Evolutionary conservation across 108 stramenopile genomes (phyloP).

Genomic region (Fistulifera pelliculosa): DNA sequence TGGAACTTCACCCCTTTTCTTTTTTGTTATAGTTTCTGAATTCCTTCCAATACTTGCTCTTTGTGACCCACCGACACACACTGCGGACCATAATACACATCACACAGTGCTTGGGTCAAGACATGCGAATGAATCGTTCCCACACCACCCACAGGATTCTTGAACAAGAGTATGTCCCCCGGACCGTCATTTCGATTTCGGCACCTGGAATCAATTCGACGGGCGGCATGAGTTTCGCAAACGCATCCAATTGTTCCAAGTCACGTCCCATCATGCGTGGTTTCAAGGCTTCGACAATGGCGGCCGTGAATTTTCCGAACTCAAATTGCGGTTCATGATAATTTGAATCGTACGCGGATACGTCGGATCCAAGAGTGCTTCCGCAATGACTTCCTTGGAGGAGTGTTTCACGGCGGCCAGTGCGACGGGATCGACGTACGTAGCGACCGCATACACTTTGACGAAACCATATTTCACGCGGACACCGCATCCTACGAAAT

Average conservation of each 20-base stretch:
- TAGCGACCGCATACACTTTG: constrained; percentile 85
- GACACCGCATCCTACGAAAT: constrained; percentile 69
- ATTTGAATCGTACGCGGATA: constrained; percentile 82
- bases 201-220: constrained; percentile 80
- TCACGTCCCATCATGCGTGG: constrained; percentile 82
- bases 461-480: constrained; percentile 84
- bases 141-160: constrained; percentile 67
- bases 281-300: constrained; percentile 76
- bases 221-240: constrained; percentile 71
- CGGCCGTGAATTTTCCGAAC: constrained; percentile 77
- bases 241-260: constrained; percentile 70
- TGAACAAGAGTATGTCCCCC: constrained; percentile 76
- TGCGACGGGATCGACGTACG: constrained; percentile 72
- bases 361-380: constrained; percentile 64
- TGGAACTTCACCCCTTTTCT: too few relatives aligned
- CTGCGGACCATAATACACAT: constrained; percentile 78
- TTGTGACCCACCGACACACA: constrained; percentile 68
- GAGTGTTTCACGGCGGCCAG: constrained; percentile 62
- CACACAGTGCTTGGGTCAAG: constrained; percentile 73
- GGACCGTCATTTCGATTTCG: constrained; percentile 86
- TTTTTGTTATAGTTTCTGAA: constrained; percentile 38
- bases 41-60: constrained; percentile 55
- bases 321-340: constrained; percentile 77
- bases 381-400: constrained; percentile 40
- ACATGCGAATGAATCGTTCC: constrained; percentile 63